Evolutionary conservation across 169 alveolate genomes (phyloP).

Genomic region (Perkinsus olseni): DNA sequence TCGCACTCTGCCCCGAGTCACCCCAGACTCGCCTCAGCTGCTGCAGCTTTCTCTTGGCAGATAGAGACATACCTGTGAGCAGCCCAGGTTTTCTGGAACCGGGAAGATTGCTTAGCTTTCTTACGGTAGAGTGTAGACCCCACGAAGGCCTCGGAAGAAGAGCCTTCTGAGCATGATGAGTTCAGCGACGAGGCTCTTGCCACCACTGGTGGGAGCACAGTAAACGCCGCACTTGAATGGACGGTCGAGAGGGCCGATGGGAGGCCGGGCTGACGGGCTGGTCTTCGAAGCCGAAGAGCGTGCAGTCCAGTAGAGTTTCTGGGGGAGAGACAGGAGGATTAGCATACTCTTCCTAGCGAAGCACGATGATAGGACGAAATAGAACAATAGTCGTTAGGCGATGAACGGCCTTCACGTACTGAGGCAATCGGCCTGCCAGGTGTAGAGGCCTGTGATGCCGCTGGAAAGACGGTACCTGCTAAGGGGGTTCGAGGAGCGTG

Average conservation of each 20-base stretch:
- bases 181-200: conserved; percentile 58
- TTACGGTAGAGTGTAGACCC: conserved; percentile 45
- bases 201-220: conserved; percentile 65
- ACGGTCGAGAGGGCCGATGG: background rate
- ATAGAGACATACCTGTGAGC: conserved; percentile 12
- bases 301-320: background rate
- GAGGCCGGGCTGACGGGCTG: background rate
- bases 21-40: conserved; percentile 8
- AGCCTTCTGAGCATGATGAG: conserved; percentile 38
- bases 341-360: background rate
- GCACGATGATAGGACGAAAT: too few relatives aligned
- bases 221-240: conserved; percentile 34
- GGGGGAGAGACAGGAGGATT: too few relatives aligned
- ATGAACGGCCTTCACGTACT: background rate
- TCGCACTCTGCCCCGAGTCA: background rate
- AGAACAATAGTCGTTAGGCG: too few relatives aligned
- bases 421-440: conserved; percentile 5
- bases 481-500: too few relatives aligned
- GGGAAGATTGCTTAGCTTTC: conserved; percentile 20
- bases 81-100: conserved; percentile 37
- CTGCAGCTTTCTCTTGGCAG: background rate
- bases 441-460: background rate
- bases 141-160: conserved; percentile 25
- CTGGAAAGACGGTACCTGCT: background rate
- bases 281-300: background rate